Conservation (phyloP, 148 eudicot species). For the Silene latifolia region DNA sequence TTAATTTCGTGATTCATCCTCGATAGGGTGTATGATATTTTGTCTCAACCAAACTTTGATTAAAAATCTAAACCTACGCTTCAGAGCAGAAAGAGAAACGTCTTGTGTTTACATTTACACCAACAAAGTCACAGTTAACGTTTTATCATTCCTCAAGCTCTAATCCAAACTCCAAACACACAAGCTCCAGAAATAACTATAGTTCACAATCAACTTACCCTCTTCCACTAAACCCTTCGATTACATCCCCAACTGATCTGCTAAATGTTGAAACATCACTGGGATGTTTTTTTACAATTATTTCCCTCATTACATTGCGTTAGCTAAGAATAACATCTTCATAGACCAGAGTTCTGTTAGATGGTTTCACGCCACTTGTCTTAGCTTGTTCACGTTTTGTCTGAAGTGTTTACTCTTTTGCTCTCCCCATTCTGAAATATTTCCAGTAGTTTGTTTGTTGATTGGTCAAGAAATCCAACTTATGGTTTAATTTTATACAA, state of each 20-base stretch:
- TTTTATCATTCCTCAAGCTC: neutral
- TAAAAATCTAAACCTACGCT: neutral
- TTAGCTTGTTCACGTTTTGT: neutral
- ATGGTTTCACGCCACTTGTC: neutral
- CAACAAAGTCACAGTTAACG: neutral
- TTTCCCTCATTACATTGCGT: neutral
- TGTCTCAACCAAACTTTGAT: neutral
- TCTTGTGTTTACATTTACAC: neutral
- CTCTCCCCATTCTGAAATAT: neutral
- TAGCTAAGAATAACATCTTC: too few species aligned
- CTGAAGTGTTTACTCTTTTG: neutral
- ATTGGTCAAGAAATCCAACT: neutral
- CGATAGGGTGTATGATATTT: neutral
- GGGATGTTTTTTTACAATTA: neutral
- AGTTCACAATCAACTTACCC: neutral
- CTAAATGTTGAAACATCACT: constrained; percentile 33
- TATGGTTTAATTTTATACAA: neutral
- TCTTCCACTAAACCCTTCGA: neutral
- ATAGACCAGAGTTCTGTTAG: neutral
- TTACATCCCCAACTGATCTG: constrained; percentile 56
- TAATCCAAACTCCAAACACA: neutral
- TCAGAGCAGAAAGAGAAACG: neutral
- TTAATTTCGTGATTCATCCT: too few species aligned
- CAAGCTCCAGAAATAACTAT: neutral
- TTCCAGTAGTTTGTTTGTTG: constrained; percentile 1